phyloP scores from a whole-genome alignment of 2,329 filamentous ascomycete species.

The Ambrosiella xylebori region DNA sequence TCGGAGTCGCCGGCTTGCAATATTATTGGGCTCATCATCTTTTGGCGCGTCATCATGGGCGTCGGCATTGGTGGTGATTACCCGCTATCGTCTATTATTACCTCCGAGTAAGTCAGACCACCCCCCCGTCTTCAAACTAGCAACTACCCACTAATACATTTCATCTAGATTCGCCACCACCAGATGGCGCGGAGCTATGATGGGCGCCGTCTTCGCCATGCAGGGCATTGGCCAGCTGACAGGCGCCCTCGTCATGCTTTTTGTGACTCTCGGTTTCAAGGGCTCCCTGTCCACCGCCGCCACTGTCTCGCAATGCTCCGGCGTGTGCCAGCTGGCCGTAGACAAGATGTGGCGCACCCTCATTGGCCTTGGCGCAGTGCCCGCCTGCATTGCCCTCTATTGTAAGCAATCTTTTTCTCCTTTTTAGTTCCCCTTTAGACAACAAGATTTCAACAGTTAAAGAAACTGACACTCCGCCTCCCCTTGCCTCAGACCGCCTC shows the following conservation, averaged over 20 bases:
- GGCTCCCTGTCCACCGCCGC: conserved; percentile 36
- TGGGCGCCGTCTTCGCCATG: conserved; percentile 75
- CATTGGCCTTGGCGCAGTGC: conserved; percentile 66
- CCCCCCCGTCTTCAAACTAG: conserved; percentile 6
- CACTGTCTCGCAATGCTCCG: conserved; percentile 35
- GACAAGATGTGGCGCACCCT: conserved; percentile 80
- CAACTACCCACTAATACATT: neutral
- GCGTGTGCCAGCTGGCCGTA: conserved; percentile 28
- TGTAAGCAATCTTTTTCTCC: conserved; percentile 24
- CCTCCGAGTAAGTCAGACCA: conserved; percentile 43
- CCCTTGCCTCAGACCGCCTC: conserved; percentile 31
- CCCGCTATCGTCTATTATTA: conserved; percentile 67
- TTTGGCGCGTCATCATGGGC: conserved; percentile 63
- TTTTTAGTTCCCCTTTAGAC: neutral
- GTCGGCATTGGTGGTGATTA: conserved; percentile 41
- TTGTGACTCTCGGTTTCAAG: conserved; percentile 57
- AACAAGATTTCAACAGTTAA: neutral
- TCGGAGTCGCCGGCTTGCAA: conserved; percentile 45
- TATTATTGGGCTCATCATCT: conserved; percentile 51
- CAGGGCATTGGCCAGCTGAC: conserved; percentile 67
- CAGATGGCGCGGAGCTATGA: conserved; percentile 74
- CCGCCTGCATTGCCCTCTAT: conserved; percentile 67
- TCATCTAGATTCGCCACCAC: conserved; percentile 47
- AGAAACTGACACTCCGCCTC: neutral
- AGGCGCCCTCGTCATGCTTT: conserved; percentile 59